These are phyloP conservation scores for Yarrowia sp. DNA, from an alignment of 805 yeast genomes.

Conservation along the genomic window DNA sequence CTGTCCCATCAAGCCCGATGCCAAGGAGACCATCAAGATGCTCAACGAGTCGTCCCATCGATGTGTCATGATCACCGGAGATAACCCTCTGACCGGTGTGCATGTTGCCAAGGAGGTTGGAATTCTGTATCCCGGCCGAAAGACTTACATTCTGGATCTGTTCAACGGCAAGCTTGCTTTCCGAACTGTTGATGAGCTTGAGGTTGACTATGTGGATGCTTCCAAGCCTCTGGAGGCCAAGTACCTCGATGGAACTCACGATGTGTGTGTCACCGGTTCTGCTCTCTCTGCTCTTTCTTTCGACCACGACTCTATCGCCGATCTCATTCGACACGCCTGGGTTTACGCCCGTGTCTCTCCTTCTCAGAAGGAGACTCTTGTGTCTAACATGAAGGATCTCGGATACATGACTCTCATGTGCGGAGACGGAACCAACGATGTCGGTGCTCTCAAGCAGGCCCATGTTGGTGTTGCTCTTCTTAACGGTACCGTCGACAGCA, in stretches of 20 bases:
- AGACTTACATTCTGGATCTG: constrained; percentile 79
- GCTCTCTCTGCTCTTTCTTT: constrained; percentile 64
- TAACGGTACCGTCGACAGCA: constrained; percentile 93
- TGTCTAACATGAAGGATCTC: constrained; percentile 75
- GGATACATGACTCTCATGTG: constrained; percentile 97
- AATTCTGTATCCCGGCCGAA: constrained; percentile 65
- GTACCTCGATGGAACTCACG: constrained; percentile 51
- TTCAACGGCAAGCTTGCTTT: constrained; percentile 76
- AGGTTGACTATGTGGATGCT: constrained; percentile 64
- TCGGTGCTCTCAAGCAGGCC: constrained; percentile 98
- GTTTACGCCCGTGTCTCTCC: constrained; percentile 98
- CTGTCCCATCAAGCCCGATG: constrained; percentile 94
- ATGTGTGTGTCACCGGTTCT: constrained; percentile 89
- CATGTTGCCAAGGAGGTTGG: constrained; percentile 94
- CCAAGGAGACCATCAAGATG: constrained; percentile 85
- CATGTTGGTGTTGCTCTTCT: constrained; percentile 97
- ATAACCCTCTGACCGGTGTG: constrained; percentile 95
- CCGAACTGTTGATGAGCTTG: constrained; percentile 80
- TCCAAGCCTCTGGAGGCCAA: constrained; percentile 51
- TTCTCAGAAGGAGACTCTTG: constrained; percentile 85
- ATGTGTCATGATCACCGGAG: constrained; percentile 97
- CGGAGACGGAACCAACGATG: constrained; percentile 99
- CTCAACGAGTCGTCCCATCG: constrained; percentile 93
- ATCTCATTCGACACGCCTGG: constrained; percentile 87
- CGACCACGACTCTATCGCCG: constrained; percentile 65